Base-by-base conservation (phyloP, 2,329 filamentous ascomycete genomes). In the Fusarium sublunatum region DNA sequence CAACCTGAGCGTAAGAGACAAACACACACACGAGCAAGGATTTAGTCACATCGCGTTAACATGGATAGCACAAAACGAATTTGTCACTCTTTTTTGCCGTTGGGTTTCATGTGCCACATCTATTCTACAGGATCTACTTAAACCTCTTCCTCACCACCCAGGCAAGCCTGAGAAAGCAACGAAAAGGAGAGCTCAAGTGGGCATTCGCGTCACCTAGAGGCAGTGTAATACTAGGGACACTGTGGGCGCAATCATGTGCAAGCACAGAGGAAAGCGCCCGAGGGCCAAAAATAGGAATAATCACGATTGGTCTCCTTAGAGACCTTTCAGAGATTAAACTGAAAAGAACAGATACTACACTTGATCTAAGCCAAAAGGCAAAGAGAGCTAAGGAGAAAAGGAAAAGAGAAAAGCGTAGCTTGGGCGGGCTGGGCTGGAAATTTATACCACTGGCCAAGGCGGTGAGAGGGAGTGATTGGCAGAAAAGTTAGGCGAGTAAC, bases 141-240 rank as follows among this genome's bases (percentile, higher is more conserved):
- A 7, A 29, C 15, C 47, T 57, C 56, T 59, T 59, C 56, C 39
- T 59, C 40, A 29, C 35, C 0, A 24, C 53, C 15, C 24, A 19
- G 13, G 56, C 56, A 52, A 52, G 56, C 56, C 56, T 22, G 4
- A 36, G 40, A 4, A 9, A 53, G 53, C 6, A 58, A 59, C 45
- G 56, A 59, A 59, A 59, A 59, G 26, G 8, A 25, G 56, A 59
- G 56, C 56, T 36, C 46, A 53, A 59, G 46, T 11, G 56, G 45
- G 40, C 40, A 26, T 58, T 59, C 53, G 56, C 56, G 56, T 59
- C 56, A 59, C 56, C 56, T 53, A 58, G 56, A 58, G 53, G 56
- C 45, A 59, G 56, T 59, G 56, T 59, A 59, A 59, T 59, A 59
- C 56, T 58, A 59, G 56, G 56, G 56, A 59, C 56, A 59, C 56